These are phyloP conservation scores for Sanghuangporus baumii DNA, from an alignment of 1,284 basidiomycete species.

Conservation along the genomic window DNA sequence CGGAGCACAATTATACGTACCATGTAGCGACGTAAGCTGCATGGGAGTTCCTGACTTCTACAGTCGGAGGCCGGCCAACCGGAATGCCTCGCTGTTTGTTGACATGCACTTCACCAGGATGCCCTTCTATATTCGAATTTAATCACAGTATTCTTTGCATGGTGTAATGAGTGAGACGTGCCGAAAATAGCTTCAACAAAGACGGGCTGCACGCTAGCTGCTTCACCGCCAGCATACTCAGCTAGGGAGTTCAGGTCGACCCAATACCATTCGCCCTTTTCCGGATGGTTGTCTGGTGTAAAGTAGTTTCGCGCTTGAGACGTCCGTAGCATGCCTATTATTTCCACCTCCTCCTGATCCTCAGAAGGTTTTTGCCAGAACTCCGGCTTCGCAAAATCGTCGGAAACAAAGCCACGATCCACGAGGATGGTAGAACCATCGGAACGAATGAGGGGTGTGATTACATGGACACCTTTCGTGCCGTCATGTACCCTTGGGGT, in stretches of 20 bases:
- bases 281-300: conserved; percentile 84
- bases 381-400: conserved; percentile 41
- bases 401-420: conserved; percentile 87
- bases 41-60: conserved; percentile 93
- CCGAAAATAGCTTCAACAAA: conserved; percentile 84
- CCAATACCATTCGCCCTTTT: conserved; percentile 89
- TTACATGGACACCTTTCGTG: conserved; percentile 80
- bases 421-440: conserved; percentile 81
- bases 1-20: conserved; percentile 36
- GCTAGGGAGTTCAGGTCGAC: conserved; percentile 82
- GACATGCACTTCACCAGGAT: conserved; percentile 62
- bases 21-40: conserved; percentile 95
- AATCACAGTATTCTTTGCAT: conserved; percentile 14
- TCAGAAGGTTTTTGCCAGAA: conserved; percentile 24
- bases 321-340: conserved; percentile 72
- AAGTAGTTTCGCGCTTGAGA: conserved; percentile 71
- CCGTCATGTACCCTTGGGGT: conserved; percentile 87
- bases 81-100: conserved; percentile 74
- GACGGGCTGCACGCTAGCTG: conserved; percentile 73
- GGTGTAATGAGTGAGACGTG: conserved; percentile 26
- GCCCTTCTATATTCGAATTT: conserved; percentile 56
- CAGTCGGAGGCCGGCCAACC: conserved; percentile 77
- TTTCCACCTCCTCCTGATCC: conserved; percentile 46
- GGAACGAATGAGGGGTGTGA: conserved; percentile 78
- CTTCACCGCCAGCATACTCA: conserved; percentile 68